These are phyloP conservation scores for Theileria sp. DNA, from an alignment of 169 alveolate genomes.

Conservation along the genomic window DNA sequence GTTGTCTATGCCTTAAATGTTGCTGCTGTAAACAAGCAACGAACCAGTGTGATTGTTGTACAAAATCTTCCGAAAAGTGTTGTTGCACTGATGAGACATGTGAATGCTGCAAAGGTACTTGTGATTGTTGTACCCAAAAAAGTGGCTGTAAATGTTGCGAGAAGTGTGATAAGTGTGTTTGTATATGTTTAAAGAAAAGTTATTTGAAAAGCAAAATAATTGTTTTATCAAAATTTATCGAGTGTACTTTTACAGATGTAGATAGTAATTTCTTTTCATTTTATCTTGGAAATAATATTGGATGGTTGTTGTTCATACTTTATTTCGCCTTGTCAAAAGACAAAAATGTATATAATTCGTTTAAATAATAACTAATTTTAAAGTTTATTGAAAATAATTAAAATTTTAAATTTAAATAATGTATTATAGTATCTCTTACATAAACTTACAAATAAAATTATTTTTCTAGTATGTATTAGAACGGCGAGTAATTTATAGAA, in stretches of 20 bases:
- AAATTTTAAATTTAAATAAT: too few relatives aligned
- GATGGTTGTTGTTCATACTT: background rate
- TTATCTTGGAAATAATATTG: background rate
- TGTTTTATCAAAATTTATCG: background rate
- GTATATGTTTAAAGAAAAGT: background rate
- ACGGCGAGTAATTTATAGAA: slow-evolving; percentile 17
- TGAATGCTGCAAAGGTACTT: background rate
- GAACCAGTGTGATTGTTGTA: background rate
- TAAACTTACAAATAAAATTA: background rate
- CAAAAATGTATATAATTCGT: background rate
- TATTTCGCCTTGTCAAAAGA: background rate
- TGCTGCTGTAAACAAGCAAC: background rate
- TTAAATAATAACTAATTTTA: background rate
- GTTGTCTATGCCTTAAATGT: background rate
- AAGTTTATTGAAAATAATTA: background rate
- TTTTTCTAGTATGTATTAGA: background rate
- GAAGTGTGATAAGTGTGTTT: background rate
- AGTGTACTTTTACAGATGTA: background rate
- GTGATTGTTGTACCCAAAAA: background rate
- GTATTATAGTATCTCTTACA: background rate
- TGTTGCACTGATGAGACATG: background rate
- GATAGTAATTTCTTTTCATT: background rate
- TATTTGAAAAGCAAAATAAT: background rate
- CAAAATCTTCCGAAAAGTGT: background rate
- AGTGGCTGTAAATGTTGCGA: background rate